Base-by-base conservation (phyloP, 139 green algal genomes). In the Yamagishiella unicocca region DNA sequence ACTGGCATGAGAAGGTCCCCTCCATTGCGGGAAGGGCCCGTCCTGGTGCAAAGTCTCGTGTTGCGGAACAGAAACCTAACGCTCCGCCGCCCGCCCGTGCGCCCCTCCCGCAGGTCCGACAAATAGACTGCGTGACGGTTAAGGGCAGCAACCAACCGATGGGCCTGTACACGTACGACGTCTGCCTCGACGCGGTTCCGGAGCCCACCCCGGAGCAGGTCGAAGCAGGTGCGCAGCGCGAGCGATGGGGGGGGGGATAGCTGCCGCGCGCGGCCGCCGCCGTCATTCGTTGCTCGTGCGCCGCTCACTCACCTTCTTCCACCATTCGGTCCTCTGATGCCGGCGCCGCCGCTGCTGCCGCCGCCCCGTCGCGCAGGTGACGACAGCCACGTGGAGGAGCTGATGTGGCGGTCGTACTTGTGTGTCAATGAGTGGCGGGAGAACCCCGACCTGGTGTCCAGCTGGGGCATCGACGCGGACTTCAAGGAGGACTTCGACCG, bases 121-220 rank as follows among this genome's bases (percentile, higher is more conserved):
- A 98, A 87, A 95, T 99, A 31, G 97, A 99, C 91, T 92, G 90
- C 55, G 96, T 99, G 10, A 98, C 93, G 0, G 96, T 99, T 33
- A 99, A 99, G 87, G 97, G 97, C 88, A 97, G 92, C 87, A 94
- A 87, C 12, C 87, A 96, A 78, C 97, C 96, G 2, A 89, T 98
- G 83, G 93, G 91, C 4, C 87, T 98, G 29, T 98, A 92, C 94
- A 98, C 95, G 0, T 96, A 96, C 83, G 94, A 97, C 87, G 89
- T 91, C 54, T n/a, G 45, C 82, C 17, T 88, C 14, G 85, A 91
- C 17, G 38, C 22, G 37, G 88, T 94, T 29, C 85, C 84, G 40
- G 54, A 90, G 35, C 77, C 81, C 37, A 74, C 54, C 0, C 6
- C 2, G 9, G 62, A 64, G 24, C 17, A 78, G 46, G 74, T 50